phyloP scores from a whole-genome alignment of 495 filamentous ascomycete species.

The Penicillium psychrofluorescens region DNA sequence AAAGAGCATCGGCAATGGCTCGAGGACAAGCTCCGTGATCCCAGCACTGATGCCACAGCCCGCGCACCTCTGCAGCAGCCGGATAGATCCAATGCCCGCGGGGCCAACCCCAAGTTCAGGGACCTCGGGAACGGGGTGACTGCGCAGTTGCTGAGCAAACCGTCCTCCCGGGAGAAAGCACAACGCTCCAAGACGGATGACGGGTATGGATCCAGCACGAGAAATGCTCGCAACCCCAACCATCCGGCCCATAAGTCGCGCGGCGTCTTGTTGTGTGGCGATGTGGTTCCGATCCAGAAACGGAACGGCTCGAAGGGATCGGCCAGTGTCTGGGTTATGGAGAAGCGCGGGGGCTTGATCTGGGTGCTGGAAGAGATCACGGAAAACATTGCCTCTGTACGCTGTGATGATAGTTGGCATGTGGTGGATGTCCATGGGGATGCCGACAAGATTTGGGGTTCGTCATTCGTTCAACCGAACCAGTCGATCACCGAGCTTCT shows the following conservation, averaged over 20 bases:
- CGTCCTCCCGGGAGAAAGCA: constrained; percentile 61
- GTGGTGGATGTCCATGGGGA: constrained; percentile 62
- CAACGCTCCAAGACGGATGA: constrained; percentile 67
- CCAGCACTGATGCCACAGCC: constrained; percentile 41
- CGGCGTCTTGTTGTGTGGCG: constrained; percentile 88
- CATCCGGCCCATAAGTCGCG: constrained; percentile 70
- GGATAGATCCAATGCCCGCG: constrained; percentile 30
- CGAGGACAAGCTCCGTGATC: constrained; percentile 69
- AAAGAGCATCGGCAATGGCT: constrained; percentile 84
- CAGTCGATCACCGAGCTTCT: constrained; percentile 69
- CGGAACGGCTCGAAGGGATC: constrained; percentile 85
- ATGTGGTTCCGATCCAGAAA: constrained; percentile 95
- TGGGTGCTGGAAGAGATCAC: constrained; percentile 98
- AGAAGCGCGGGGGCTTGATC: constrained; percentile 87
- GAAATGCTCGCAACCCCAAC: constrained; percentile 38
- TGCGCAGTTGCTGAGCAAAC: constrained; percentile 79
- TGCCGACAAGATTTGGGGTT: constrained; percentile 73
- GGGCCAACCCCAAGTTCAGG: constrained; percentile 41
- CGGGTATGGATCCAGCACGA: constrained; percentile 61
- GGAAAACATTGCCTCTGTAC: constrained; percentile 76
- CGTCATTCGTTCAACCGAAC: constrained; percentile 54
- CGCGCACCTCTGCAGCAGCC: constrained; percentile 27
- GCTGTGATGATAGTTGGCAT: constrained; percentile 64
- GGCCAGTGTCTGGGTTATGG: constrained; percentile 96
- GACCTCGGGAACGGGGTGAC: constrained; percentile 75